Evolutionary conservation across 352 stramenopile genomes (phyloP).

Genomic region (Phytophthora aleatoria): DNA sequence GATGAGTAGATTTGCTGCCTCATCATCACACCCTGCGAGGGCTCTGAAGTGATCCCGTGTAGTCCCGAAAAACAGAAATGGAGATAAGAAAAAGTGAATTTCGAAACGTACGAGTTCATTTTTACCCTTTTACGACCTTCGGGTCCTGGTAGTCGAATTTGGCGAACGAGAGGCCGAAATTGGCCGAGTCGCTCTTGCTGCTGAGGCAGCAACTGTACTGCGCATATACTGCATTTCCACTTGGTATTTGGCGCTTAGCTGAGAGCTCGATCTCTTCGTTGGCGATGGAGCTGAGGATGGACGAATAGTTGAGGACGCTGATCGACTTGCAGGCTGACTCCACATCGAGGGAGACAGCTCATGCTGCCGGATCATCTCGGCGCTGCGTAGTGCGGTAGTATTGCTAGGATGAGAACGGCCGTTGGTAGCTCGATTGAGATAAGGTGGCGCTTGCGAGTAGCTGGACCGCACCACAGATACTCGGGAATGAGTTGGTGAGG

Average conservation of each 20-base stretch:
- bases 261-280: slow-evolving; percentile 21
- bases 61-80: slow-evolving; percentile 7
- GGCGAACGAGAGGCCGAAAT: slow-evolving; percentile 11
- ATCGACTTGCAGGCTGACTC: slow-evolving; percentile 6
- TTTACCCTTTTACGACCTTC: slow-evolving; percentile 19
- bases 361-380: slow-evolving; percentile 47
- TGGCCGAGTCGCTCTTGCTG: slow-evolving; percentile 17
- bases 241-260: slow-evolving; percentile 33
- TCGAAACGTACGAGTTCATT: slow-evolving; percentile 23
- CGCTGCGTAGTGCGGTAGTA: slow-evolving; percentile 36
- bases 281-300: slow-evolving; percentile 26
- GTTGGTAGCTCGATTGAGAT: slow-evolving; percentile 12
- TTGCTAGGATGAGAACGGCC: slow-evolving; percentile 16
- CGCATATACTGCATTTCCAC: slow-evolving; percentile 64
- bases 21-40: slow-evolving; percentile 14
- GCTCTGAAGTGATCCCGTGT: background rate
- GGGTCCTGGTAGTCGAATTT: slow-evolving; percentile 9
- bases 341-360: slow-evolving; percentile 16
- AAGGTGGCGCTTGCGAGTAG: slow-evolving; percentile 7
- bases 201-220: slow-evolving; percentile 32
- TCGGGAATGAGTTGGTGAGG: background rate
- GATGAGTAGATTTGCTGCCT: slow-evolving; percentile 14
- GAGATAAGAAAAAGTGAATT: slow-evolving; percentile 5
- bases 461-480: slow-evolving; percentile 5
- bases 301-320: slow-evolving; percentile 12